phyloP scores from a whole-genome alignment of 2,329 filamentous ascomycete species.

The Epichloe elymi region DNA sequence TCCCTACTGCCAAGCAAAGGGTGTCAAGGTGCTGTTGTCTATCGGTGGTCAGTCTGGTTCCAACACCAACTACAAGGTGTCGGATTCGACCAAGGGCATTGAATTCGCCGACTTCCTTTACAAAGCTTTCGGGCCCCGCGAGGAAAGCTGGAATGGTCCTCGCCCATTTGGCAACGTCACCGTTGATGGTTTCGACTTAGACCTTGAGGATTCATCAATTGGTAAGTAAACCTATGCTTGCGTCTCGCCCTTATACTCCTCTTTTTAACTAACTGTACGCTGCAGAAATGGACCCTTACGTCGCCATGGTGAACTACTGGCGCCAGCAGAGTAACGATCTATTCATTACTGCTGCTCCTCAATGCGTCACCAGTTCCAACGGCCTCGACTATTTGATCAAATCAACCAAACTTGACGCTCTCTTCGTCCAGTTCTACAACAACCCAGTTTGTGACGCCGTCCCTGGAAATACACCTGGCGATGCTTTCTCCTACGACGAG shows the following conservation, averaged over 20 bases:
- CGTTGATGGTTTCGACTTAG: constrained; percentile 31
- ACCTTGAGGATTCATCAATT: constrained; percentile 21
- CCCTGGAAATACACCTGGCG: constrained; percentile 14
- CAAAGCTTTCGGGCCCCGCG: constrained; percentile 24
- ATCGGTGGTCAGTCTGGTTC: constrained; percentile 23
- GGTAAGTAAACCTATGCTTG: constrained; percentile 12
- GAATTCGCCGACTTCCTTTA: constrained; percentile 27
- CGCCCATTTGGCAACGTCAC: constrained; percentile 25
- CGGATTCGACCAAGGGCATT: constrained; percentile 16
- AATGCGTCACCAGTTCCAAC: constrained; percentile 24
- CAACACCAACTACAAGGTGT: constrained; percentile 20
- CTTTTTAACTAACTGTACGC: no score
- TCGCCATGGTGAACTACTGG: constrained; percentile 24
- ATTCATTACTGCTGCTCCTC: constrained; percentile 31
- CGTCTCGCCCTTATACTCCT: no score
- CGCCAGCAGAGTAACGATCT: constrained; percentile 18
- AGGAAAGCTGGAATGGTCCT: constrained; percentile 18
- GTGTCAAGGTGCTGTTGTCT: constrained; percentile 30
- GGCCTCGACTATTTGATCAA: constrained; percentile 26
- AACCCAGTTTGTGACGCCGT: constrained; percentile 26
- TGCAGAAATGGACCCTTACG: constrained; percentile 23
- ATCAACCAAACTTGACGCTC: constrained; percentile 26
- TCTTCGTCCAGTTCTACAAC: constrained; percentile 39
- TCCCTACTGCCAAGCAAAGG: constrained; percentile 25
- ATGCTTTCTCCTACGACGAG: constrained; percentile 28